Evolutionary conservation across 2,329 filamentous ascomycete species (phyloP).

Genomic region (Botrytis aclada): DNA sequence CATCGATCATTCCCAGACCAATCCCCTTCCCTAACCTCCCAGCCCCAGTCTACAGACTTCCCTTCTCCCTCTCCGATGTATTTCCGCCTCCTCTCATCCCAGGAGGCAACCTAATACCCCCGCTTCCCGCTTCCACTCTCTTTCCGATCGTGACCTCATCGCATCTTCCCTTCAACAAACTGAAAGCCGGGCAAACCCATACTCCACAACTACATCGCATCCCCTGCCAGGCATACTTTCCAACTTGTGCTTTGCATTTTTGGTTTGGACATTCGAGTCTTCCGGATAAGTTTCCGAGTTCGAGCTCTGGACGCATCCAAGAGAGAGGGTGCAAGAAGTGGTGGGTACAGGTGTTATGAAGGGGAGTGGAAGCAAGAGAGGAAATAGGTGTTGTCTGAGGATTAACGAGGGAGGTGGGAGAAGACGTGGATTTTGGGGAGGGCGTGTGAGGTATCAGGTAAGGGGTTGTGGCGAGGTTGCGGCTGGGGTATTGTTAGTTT

Average conservation of each 20-base stretch:
- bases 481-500: conserved; percentile 31
- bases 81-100: conserved; percentile 40
- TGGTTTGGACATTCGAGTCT: conserved; percentile 76
- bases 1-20: too few species aligned
- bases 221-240: conserved; percentile 95
- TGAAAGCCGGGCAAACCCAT: conserved; percentile 91
- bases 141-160: conserved; percentile 55
- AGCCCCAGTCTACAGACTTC: background rate
- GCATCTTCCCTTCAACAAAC: conserved; percentile 75
- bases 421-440: conserved; percentile 37
- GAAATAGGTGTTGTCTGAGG: conserved; percentile 26
- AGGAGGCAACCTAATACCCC: conserved; percentile 56
- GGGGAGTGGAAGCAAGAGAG: conserved; percentile 30
- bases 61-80: conserved; percentile 13
- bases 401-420: conserved; percentile 20
- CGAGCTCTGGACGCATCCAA: conserved; percentile 88
- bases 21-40: too few species aligned
- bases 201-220: conserved; percentile 86
- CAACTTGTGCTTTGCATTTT: conserved; percentile 78
- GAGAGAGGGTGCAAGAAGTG: conserved; percentile 88
- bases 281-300: conserved; percentile 77
- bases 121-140: conserved; percentile 16
- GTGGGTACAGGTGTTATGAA: conserved; percentile 64
- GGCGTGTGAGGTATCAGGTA: conserved; percentile 54
- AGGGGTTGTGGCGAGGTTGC: conserved; percentile 58